Evolutionary conservation across 371 early-diverging fungal genomes (phyloP).

Genomic region (Mortierella sp.): DNA sequence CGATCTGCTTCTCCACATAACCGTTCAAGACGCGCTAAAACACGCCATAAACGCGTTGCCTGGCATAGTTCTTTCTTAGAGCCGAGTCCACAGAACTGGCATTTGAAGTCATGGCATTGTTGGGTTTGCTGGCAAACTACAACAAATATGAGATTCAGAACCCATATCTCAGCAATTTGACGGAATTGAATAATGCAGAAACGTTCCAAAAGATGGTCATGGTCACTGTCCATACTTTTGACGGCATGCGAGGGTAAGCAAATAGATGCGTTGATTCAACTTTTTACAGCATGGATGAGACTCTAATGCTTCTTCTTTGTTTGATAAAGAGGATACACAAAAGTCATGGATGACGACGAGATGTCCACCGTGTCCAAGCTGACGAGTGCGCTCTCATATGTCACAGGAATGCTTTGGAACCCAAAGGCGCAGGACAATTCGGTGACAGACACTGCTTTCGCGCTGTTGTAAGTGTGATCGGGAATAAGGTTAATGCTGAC

Average conservation of each 20-base stretch:
- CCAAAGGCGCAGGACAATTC: conserved; percentile 38
- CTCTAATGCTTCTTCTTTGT: background rate
- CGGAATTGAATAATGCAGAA: conserved; percentile 42
- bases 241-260: conserved; percentile 55
- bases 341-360: conserved; percentile 62
- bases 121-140: conserved; percentile 64
- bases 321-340: conserved; percentile 53
- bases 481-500: background rate
- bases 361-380: conserved; percentile 53
- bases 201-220: conserved; percentile 52
- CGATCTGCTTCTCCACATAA: too few species aligned
- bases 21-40: too few species aligned
- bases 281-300: too few species aligned
- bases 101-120: conserved; percentile 55
- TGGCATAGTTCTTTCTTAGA: conserved; percentile 45
- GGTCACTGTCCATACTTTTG: conserved; percentile 41
- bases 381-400: conserved; percentile 57
- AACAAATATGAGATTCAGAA: conserved; percentile 67
- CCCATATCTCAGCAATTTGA: conserved; percentile 54
- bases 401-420: conserved; percentile 61
- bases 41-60: too few species aligned
- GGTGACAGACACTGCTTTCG: conserved; percentile 52
- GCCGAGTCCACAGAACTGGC: conserved; percentile 41
- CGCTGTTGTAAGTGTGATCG: conserved; percentile 51
- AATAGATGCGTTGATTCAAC: too few species aligned